Percentiles rank a stretch among this genome's conserved stretches.
These are phyloP conservation scores for Suillus subalutaceus DNA, from an alignment of 768 basidiomycete genomes.

Conservation along the genomic window DNA sequence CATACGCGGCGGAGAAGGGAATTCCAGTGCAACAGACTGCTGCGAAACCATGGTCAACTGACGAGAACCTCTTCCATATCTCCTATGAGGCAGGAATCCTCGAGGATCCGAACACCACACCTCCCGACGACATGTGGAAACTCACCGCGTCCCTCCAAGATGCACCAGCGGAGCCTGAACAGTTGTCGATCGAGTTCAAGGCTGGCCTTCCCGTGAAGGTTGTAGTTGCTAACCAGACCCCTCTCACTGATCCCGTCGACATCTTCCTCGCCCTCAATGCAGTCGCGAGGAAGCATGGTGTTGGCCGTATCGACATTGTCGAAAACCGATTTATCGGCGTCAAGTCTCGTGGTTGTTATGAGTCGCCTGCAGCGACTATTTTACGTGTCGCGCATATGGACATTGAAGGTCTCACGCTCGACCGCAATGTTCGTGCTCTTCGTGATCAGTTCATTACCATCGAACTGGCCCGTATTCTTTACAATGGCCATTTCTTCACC, in stretches of 20 bases:
- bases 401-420: slow-evolving; percentile 95
- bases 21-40: slow-evolving; percentile 86
- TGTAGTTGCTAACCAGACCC: slow-evolving; percentile 62
- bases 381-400: slow-evolving; percentile 95
- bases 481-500: slow-evolving; percentile 99
- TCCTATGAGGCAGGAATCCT: slow-evolving; percentile 99
- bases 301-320: slow-evolving; percentile 98
- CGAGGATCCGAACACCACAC: slow-evolving; percentile 94
- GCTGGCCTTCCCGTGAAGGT: slow-evolving; percentile 88
- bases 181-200: slow-evolving; percentile 83
- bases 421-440: slow-evolving; percentile 93
- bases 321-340: slow-evolving; percentile 99
- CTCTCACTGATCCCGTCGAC: slow-evolving; percentile 89
- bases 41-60: slow-evolving; percentile 98
- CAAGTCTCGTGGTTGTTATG: slow-evolving; percentile 99
- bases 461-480: slow-evolving; percentile 87
- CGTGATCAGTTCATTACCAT: slow-evolving; percentile 95
- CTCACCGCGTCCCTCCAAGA: slow-evolving; percentile 83
- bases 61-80: slow-evolving; percentile 99
- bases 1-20: slow-evolving; percentile 82
- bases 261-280: slow-evolving; percentile 92
- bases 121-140: slow-evolving; percentile 99
- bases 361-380: slow-evolving; percentile 96
- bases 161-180: slow-evolving; percentile 79
- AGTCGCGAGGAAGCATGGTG: slow-evolving; percentile 91